phyloP scores from a whole-genome alignment of 148 eudicot species.

The Chenopodium suecicum region DNA sequence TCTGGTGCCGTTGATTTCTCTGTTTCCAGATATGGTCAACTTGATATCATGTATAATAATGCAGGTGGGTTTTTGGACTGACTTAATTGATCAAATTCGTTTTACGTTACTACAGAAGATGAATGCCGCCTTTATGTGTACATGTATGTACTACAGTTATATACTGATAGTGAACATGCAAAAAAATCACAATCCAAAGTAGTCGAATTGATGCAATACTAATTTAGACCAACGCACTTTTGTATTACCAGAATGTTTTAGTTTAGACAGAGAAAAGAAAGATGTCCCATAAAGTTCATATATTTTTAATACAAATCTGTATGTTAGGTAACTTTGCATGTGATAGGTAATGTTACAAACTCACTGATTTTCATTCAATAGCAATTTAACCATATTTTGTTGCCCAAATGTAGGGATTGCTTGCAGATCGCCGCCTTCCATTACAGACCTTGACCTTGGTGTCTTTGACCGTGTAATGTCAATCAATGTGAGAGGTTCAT shows the following conservation, averaged over 20 bases:
- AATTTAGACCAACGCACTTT: background rate
- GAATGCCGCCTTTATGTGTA: background rate
- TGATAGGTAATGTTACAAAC: background rate
- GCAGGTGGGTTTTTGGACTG: slow-evolving; percentile 43
- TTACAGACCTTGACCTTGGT: slow-evolving; percentile 51
- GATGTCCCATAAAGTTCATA: background rate
- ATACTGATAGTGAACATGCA: background rate
- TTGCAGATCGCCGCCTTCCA: slow-evolving; percentile 50
- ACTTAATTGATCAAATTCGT: background rate
- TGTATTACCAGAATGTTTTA: background rate
- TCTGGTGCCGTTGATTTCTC: slow-evolving; percentile 54
- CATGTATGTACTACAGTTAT: background rate
- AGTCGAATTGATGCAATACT: background rate
- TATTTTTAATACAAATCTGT: background rate
- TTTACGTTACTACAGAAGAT: background rate
- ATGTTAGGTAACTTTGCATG: background rate
- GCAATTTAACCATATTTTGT: background rate
- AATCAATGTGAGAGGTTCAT: slow-evolving; percentile 61
- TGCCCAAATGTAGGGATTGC: slow-evolving; percentile 47
- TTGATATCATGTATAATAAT: slow-evolving; percentile 88
- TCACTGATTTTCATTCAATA: background rate
- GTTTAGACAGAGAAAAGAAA: background rate
- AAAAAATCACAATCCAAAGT: background rate
- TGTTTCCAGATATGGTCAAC: slow-evolving; percentile 45
- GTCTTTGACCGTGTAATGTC: slow-evolving; percentile 63